phyloP scores from a whole-genome alignment of 495 filamentous ascomycete genomes.

The Annulohypoxylon stygium region DNA sequence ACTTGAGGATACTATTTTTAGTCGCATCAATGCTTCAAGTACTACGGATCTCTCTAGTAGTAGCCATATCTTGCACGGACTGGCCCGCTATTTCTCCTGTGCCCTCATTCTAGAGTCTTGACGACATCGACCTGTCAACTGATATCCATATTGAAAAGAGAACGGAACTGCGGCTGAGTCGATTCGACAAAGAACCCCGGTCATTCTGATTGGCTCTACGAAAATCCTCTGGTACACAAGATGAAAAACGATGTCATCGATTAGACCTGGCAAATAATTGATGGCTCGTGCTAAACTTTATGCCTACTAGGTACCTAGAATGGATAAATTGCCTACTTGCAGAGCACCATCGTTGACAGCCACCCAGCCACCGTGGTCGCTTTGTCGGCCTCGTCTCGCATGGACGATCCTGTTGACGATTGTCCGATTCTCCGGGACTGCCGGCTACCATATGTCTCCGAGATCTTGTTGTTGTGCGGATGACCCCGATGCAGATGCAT shows the following conservation, averaged over 20 bases:
- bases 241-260: neutral
- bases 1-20: neutral
- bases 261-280: neutral
- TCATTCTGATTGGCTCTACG: neutral
- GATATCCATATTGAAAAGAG: neutral
- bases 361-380: neutral
- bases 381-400: neutral
- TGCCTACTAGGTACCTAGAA: neutral
- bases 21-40: neutral
- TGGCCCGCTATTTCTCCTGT: neutral
- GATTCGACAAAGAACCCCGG: neutral
- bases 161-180: neutral
- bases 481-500: neutral
- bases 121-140: neutral
- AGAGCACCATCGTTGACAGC: neutral
- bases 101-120: neutral
- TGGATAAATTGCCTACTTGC: neutral
- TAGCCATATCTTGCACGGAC: neutral
- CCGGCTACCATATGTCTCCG: neutral
- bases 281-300: neutral
- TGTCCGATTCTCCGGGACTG: constrained; percentile 1
- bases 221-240: neutral
- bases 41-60: neutral
- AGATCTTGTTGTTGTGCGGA: constrained; percentile 2
- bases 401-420: constrained; percentile 1